Conservation (phyloP, 1,284 basidiomycete species). For the Grifola frondosa region DNA sequence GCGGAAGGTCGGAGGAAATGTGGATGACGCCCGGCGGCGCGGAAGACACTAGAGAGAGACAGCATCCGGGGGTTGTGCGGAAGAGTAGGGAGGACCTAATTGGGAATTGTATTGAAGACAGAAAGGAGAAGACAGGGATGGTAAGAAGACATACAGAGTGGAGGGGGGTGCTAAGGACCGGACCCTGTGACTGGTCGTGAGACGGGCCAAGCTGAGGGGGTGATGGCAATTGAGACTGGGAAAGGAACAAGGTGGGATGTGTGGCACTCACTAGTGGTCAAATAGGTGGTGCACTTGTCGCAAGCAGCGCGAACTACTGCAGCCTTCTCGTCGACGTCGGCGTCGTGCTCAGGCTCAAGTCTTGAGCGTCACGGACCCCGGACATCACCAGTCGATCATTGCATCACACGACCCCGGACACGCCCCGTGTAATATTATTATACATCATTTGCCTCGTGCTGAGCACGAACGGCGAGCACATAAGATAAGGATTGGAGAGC, state of each 20-base stretch:
- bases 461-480: no score
- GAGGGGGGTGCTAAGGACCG: conserved; percentile 1
- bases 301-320: no score
- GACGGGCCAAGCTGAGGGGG: conserved; percentile 2
- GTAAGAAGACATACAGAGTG: conserved; percentile 7
- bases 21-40: conserved; percentile 19
- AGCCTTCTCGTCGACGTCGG: no score
- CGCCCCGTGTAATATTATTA: no score
- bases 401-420: conserved; percentile 12
- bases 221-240: conserved; percentile 2
- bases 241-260: no score
- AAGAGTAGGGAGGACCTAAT: not conserved
- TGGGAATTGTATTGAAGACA: not conserved
- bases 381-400: no score
- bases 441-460: no score
- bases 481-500: no score
- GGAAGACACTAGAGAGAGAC: conserved; percentile 17
- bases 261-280: no score
- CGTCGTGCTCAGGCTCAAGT: no score
- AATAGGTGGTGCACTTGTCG: no score
- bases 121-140: not conserved
- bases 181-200: conserved; percentile 18
- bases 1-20: conserved; percentile 5
- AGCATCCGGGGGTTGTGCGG: conserved; percentile 17
- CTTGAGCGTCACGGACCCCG: no score